Evolutionary conservation across 1,139 yeast species (phyloP).

Genomic region (Yamadazyma epiphylla): DNA sequence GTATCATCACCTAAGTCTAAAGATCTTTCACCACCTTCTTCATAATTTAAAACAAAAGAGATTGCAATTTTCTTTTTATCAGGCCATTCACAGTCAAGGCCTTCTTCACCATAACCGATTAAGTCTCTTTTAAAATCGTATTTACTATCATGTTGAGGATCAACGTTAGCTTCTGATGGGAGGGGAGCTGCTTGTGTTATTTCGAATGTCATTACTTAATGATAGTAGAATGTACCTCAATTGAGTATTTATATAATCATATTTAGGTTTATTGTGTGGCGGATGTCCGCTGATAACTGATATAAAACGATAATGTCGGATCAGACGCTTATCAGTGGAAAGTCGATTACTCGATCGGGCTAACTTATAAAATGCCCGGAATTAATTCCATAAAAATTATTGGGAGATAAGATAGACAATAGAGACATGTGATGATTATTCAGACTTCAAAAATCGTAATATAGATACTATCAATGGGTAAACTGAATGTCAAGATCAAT

Average conservation of each 20-base stretch:
- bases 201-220: neutral
- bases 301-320: no score
- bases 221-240: neutral
- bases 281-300: no score
- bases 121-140: constrained; percentile 20
- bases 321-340: no score
- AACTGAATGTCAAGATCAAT: no score
- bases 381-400: no score
- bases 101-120: constrained; percentile 30
- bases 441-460: no score
- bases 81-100: constrained; percentile 30
- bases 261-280: neutral
- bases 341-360: no score
- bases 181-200: neutral
- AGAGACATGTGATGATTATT: no score
- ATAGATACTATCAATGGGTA: no score
- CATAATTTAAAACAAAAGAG: constrained; percentile 32
- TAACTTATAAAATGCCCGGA: no score
- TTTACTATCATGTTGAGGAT: constrained; percentile 8
- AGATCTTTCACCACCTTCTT: constrained; percentile 33
- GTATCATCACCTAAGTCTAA: constrained; percentile 28
- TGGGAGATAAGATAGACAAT: no score
- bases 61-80: constrained; percentile 24
- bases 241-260: neutral
- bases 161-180: neutral